Evolutionary conservation across 495 filamentous ascomycete genomes (phyloP).

Genomic region (Podospora pseudocomata): DNA sequence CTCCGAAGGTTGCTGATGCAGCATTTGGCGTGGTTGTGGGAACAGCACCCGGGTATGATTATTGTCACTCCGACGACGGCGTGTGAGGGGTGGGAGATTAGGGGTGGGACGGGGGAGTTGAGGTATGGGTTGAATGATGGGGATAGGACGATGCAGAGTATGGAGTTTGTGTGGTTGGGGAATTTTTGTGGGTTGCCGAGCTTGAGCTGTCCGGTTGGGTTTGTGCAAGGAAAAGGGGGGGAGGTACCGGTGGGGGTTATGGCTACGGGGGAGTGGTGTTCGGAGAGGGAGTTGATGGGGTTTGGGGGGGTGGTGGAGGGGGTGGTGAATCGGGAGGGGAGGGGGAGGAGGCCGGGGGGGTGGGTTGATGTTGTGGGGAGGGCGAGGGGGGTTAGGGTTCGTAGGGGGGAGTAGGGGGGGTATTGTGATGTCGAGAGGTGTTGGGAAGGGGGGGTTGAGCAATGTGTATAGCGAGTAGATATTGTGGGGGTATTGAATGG

Average conservation of each 20-base stretch:
- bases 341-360: slow-evolving; percentile 21
- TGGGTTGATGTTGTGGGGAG: slow-evolving; percentile 36
- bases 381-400: slow-evolving; percentile 10
- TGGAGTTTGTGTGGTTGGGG: slow-evolving; percentile 82
- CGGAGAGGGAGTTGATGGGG: slow-evolving; percentile 64
- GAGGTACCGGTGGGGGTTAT: slow-evolving; percentile 73
- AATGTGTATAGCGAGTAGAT: no score
- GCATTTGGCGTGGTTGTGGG: slow-evolving; percentile 68
- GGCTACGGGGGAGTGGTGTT: slow-evolving; percentile 80
- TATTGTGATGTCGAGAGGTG: neutral
- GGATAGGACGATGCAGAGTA: slow-evolving; percentile 64
- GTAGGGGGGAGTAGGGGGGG: slow-evolving; percentile 5
- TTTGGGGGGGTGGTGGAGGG: slow-evolving; percentile 65
- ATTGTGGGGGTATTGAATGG: no score
- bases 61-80: slow-evolving; percentile 75
- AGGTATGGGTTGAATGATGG: slow-evolving; percentile 67
- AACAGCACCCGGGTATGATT: slow-evolving; percentile 65
- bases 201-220: slow-evolving; percentile 67
- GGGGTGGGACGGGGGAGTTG: slow-evolving; percentile 47
- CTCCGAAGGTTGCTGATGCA: slow-evolving; percentile 72
- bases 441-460: neutral
- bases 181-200: slow-evolving; percentile 77
- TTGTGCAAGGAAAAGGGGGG: slow-evolving; percentile 43
- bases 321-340: slow-evolving; percentile 20
- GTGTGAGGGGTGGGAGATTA: slow-evolving; percentile 64